A percentile compares a stretch with the other conserved stretches of the same genome.
These are phyloP conservation scores for Lachnellula arida DNA, from an alignment of 2,329 filamentous ascomycete genomes.

Conservation along the genomic window DNA sequence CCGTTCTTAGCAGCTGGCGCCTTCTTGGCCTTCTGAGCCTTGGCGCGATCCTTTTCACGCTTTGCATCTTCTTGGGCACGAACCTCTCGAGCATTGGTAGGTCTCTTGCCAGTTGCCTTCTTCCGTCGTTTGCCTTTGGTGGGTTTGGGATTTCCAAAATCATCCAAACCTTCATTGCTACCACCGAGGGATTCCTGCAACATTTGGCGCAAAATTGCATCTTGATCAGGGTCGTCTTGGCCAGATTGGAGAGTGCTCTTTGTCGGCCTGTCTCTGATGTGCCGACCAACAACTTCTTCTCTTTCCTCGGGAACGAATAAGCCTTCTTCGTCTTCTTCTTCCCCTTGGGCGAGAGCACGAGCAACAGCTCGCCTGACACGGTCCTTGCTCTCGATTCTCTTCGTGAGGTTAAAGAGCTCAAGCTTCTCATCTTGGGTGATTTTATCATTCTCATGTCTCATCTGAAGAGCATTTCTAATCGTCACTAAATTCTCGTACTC, in stretches of 20 bases:
- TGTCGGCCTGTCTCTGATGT: neutral
- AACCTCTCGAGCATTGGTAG: constrained; percentile 13
- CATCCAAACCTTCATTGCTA: neutral
- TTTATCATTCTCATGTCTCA: constrained; percentile 1
- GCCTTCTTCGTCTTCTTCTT: neutral
- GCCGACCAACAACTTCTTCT: neutral
- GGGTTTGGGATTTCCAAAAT: constrained; percentile 3
- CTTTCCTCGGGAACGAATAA: neutral
- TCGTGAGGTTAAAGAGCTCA: constrained; percentile 8
- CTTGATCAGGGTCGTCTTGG: neutral
- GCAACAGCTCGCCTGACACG: neutral
- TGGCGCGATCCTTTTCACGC: constrained; percentile 19
- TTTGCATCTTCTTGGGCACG: constrained; percentile 5
- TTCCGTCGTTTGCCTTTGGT: constrained; percentile 15
- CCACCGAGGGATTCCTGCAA: neutral
- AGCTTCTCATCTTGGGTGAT: constrained; percentile 6
- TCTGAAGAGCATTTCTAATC: neutral
- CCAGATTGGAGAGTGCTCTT: neutral
- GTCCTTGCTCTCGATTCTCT: constrained; percentile 3
- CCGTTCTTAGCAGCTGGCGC: neutral
- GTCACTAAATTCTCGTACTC: constrained; percentile 7
- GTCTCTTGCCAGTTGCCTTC: constrained; percentile 14
- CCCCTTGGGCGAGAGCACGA: neutral
- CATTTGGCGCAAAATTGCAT: neutral
- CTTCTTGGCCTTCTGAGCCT: constrained; percentile 17